Percentiles rank a stretch among this genome's conserved stretches.
Conservation (phyloP, 2,329 filamentous ascomycete genomes). For the Dothidotthia symphoricarpi region DNA sequence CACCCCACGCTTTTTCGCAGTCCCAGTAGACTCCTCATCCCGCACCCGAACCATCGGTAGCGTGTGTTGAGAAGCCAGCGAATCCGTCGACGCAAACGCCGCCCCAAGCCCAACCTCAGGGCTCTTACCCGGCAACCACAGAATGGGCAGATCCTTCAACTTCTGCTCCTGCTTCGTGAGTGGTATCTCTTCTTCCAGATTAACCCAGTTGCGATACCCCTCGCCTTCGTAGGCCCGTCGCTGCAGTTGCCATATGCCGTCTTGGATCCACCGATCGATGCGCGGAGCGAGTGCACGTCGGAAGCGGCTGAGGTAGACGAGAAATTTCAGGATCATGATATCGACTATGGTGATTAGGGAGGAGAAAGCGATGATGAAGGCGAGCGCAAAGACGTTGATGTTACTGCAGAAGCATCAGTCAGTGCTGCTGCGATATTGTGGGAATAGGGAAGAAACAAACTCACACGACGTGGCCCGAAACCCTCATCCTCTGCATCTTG, state of each 20-base stretch:
- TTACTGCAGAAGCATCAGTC: slow-evolving; percentile 11
- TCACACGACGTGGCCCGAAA: slow-evolving; percentile 20
- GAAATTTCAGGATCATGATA: slow-evolving; percentile 14
- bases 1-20: not conserved
- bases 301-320: slow-evolving; percentile 17
- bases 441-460: not conserved
- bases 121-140: slow-evolving; percentile 6
- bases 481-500: slow-evolving; percentile 14
- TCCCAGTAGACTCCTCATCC: not conserved
- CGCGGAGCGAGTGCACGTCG: slow-evolving; percentile 16
- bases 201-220: slow-evolving; percentile 11
- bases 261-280: slow-evolving; percentile 28
- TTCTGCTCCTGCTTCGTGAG: slow-evolving; percentile 6
- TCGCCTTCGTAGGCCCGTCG: slow-evolving; percentile 24
- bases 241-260: slow-evolving; percentile 28
- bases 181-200: slow-evolving; percentile 18
- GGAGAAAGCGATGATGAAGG: slow-evolving; percentile 16
- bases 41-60: not conserved
- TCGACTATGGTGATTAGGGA: slow-evolving; percentile 12
- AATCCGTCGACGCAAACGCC: not conserved
- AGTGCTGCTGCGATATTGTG: too few relatives aligned
- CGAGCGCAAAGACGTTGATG: slow-evolving; percentile 23
- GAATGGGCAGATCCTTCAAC: slow-evolving; percentile 7
- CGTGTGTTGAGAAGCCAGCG: not conserved
- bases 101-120: too few relatives aligned